Base-by-base conservation (phyloP, 140 eudicot species). In the Ambrosia hybrid region DNA sequence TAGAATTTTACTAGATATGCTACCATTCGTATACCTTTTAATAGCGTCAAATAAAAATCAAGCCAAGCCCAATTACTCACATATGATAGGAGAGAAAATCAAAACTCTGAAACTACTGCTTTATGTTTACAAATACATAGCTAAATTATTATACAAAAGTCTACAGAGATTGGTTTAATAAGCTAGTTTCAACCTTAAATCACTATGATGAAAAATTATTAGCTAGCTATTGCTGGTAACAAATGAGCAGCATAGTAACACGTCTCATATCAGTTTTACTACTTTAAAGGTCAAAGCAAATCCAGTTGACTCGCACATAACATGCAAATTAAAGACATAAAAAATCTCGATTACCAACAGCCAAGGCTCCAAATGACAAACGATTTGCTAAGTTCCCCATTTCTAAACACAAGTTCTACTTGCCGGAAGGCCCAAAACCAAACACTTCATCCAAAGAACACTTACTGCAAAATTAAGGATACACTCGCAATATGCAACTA, bases 401-500 rank as follows among this genome's bases (percentile, higher is more conserved):
- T 13, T 33, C 63, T 63, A 36, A 37, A 48, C 62, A 52, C 70
- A 73, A 34, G 52, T 30, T 61, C 70, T 33, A 51, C 14, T 9
- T 3, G 48, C 34, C 60, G 33, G n/a, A 61, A 48, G 51, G 61
- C 52, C 36, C 51, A n/a, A 6, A 48, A 33, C 15, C 45, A 60
- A 60, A 14, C 77, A 48, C n/a, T 41, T 60, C 21, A 41, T 39
- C 57, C n/a, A 26, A 57, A 72, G 45, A 2, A 5, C 63, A 53
- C 64, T 36, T 53, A 36, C 37, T 52, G 51, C 5, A 6, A 30
- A 13, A 67, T 2, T 3, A 21, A 30, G 6, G 17, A 57, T 21
- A 57, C 36, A 57, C 39, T 10, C 9, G 30, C 76, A 72, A 72
- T 26, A 30, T 68, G 21, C 36, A 68, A 51, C 65, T 53, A 70